Conservation (phyloP, 2,329 filamentous ascomycete species). For the Thyridium curvatum region DNA sequence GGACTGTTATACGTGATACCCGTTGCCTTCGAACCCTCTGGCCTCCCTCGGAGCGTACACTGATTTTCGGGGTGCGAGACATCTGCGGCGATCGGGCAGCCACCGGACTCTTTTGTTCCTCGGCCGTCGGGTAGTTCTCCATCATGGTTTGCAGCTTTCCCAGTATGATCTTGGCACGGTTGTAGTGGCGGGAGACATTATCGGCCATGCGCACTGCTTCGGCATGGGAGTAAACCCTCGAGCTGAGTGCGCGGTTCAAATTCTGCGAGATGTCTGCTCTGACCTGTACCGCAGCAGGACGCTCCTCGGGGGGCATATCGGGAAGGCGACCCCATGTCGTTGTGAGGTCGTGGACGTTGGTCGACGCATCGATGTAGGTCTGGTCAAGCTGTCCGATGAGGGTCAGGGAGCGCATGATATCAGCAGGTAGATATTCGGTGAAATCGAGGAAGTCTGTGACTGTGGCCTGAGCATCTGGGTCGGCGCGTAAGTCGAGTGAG, state of each 20-base stretch:
- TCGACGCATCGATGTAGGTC: slow-evolving; percentile 49
- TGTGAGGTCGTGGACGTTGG: slow-evolving; percentile 49
- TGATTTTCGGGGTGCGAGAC: slow-evolving; percentile 39
- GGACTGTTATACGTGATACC: slow-evolving; percentile 56
- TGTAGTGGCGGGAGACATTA: slow-evolving; percentile 56
- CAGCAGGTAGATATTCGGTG: slow-evolving; percentile 63
- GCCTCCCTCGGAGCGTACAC: slow-evolving; percentile 33
- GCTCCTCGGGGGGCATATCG: slow-evolving; percentile 35
- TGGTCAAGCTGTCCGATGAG: slow-evolving; percentile 60
- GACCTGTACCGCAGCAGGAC: slow-evolving; percentile 42
- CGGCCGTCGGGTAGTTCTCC: slow-evolving; percentile 49
- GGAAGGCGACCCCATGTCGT: slow-evolving; percentile 51
- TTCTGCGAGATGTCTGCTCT: slow-evolving; percentile 55
- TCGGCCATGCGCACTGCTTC: slow-evolving; percentile 59
- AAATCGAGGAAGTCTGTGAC: slow-evolving; percentile 65
- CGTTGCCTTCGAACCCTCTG: slow-evolving; percentile 38
- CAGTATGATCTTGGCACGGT: slow-evolving; percentile 51
- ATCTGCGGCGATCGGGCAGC: slow-evolving; percentile 47
- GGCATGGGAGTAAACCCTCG: slow-evolving; percentile 52
- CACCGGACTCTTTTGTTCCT: slow-evolving; percentile 45
- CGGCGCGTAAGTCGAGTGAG: slow-evolving; percentile 45
- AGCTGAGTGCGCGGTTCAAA: slow-evolving; percentile 46
- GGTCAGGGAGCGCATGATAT: slow-evolving; percentile 59
- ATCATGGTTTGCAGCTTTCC: slow-evolving; percentile 54
- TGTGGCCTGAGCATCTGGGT: slow-evolving; percentile 64